Base-by-base conservation (phyloP, 768 basidiomycete species). In the Daedalea quercina region DNA sequence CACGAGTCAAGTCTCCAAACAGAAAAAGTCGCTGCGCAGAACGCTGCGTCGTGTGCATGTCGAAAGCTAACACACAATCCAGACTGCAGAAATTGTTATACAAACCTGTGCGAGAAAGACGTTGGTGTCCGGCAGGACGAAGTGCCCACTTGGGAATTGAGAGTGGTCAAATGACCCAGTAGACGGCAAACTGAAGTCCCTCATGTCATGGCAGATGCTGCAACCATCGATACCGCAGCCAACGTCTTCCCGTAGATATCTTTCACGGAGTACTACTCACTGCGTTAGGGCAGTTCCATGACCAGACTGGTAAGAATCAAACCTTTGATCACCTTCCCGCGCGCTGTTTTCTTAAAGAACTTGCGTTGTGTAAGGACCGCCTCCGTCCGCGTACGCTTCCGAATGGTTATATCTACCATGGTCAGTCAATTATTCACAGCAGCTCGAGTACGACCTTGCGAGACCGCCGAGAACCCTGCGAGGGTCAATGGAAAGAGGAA, bases 261-360 rank as follows among this genome's bases (percentile, higher is more conserved):
- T 76, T 71, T 99, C 95, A 22, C 95, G 80, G 20, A 97, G 73
- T 54, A 97, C 96, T 65, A 26, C 42, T 15, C 24, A 43, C 22
- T 37, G 25, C 12, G 11, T 34, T 24, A 6, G 47, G 2, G 24
- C n/a, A 28, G 9, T 12, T 31, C 11, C 11, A 11, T 19, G 19
- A 13, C 17, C 7, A 31, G 17, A 54, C 75, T 42, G 45, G n/a
- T n/a, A 31, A 31, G 4, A 4, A 31, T 31, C 28, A 31, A 31
- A 92, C 94, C 87, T 75, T 94, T 96, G 63, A 94, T 81, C 19
- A 99, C 91, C 64, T 94, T 94, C 15, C 96, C 96, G 60, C 82
- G 74, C 0, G 90, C 87, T 0, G 96, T 97, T 71, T 98, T 98
- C 69, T 91, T 95, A 76, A 94, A 89, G 69, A 94, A 98, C 66